phyloP scores from a whole-genome alignment of 495 filamentous ascomycete species.

The Aspergillus mulundensis region DNA sequence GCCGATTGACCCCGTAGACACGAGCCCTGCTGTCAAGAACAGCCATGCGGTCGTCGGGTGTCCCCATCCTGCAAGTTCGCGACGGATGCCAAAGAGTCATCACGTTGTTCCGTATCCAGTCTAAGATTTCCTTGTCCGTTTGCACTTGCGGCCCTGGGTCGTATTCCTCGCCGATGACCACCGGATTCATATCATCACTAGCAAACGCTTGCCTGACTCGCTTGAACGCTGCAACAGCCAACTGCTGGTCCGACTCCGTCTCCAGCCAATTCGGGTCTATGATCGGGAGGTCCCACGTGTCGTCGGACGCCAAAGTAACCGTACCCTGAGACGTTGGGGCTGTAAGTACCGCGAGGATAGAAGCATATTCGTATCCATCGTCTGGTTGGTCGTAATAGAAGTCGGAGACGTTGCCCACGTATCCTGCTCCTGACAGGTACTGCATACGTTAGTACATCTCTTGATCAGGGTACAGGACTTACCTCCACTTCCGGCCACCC shows the following conservation, averaged over 20 bases:
- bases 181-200: constrained; percentile 29
- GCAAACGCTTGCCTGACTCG: constrained; percentile 41
- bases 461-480: neutral
- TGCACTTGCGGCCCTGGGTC: constrained; percentile 46
- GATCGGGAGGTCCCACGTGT: constrained; percentile 42
- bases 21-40: constrained; percentile 50
- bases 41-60: constrained; percentile 39
- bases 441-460: neutral
- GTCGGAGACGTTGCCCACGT: constrained; percentile 40
- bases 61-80: constrained; percentile 51
- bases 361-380: constrained; percentile 46
- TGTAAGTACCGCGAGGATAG: constrained; percentile 38
- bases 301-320: constrained; percentile 44
- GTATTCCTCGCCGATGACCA: constrained; percentile 44
- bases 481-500: constrained; percentile 60
- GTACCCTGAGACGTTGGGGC: constrained; percentile 50
- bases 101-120: constrained; percentile 34
- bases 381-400: constrained; percentile 31
- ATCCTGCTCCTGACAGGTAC: constrained; percentile 35
- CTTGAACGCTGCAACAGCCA: constrained; percentile 50
- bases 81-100: constrained; percentile 53
- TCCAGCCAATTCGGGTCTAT: constrained; percentile 56
- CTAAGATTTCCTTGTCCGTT: constrained; percentile 50
- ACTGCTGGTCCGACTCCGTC: constrained; percentile 49
- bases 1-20: constrained; percentile 47